These are phyloP conservation scores for Tricholoma flavovirens DNA, from an alignment of 768 basidiomycete species.

Conservation along the genomic window DNA sequence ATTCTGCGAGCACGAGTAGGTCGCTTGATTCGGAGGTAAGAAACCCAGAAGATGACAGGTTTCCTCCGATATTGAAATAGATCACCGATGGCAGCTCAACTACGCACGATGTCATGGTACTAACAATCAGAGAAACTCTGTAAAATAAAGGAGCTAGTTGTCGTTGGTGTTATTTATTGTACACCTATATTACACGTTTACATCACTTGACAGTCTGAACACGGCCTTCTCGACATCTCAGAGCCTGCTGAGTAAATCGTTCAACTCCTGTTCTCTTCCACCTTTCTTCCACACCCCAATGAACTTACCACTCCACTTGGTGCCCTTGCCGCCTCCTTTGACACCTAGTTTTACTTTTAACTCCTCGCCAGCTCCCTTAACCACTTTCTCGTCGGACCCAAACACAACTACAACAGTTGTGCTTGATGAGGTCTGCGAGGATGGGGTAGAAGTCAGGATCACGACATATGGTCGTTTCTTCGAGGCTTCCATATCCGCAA, in stretches of 20 bases:
- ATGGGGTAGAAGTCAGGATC: slow-evolving; percentile 58
- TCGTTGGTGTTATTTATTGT: slow-evolving; percentile 1
- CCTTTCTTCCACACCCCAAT: slow-evolving; percentile 56
- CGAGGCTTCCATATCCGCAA: slow-evolving; percentile 24
- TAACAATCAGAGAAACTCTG: slow-evolving; percentile 9
- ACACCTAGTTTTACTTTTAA: slow-evolving; percentile 53
- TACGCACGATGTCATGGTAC: slow-evolving; percentile 1
- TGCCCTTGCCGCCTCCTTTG: slow-evolving; percentile 77
- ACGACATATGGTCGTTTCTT: slow-evolving; percentile 16
- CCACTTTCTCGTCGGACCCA: slow-evolving; percentile 53
- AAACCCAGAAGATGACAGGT: slow-evolving; percentile 10
- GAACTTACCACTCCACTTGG: slow-evolving; percentile 72
- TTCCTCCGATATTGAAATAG: slow-evolving; percentile 16
- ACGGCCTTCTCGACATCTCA: slow-evolving; percentile 7
- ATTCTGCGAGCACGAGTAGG: slow-evolving; percentile 1
- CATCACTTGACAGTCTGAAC: slow-evolving; percentile 10
- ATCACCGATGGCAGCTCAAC: slow-evolving; percentile 19
- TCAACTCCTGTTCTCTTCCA: slow-evolving; percentile 35
- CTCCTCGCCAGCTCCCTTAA: slow-evolving; percentile 53
- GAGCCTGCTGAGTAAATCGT: slow-evolving; percentile 31
- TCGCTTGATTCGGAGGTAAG: neutral
- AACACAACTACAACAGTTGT: slow-evolving; percentile 54
- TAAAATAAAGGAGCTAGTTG: neutral
- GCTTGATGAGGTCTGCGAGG: slow-evolving; percentile 44
- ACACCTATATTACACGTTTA: slow-evolving; percentile 3